phyloP scores from a whole-genome alignment of 768 basidiomycete species.

The Cystofilobasidium bisporidii region DNA sequence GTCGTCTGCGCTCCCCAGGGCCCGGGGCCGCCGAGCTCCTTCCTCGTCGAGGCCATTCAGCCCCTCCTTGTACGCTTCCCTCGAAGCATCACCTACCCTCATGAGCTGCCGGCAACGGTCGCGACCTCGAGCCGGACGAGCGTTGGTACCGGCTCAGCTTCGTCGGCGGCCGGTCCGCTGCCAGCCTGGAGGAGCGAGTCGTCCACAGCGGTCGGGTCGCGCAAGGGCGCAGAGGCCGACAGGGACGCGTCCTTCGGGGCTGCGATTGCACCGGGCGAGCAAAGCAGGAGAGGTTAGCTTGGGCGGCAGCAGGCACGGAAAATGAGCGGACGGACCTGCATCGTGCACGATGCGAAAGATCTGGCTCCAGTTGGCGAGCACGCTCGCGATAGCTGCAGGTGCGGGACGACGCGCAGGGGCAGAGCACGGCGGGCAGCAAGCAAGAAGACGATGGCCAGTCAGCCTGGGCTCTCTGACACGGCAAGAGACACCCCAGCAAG shows the following conservation, averaged over 20 bases:
- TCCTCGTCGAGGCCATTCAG: too few species aligned
- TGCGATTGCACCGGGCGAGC: background rate
- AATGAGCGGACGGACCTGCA: background rate
- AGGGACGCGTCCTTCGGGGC: background rate
- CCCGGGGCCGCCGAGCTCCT: too few species aligned
- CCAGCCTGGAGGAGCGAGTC: background rate
- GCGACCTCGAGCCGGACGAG: constrained; percentile 5
- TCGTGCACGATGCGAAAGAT: constrained; percentile 6
- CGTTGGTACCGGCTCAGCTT: background rate
- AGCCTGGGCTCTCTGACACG: background rate
- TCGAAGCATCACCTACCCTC: too few species aligned
- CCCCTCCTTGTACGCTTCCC: too few species aligned
- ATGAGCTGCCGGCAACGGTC: constrained; percentile 1
- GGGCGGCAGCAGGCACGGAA: too few species aligned
- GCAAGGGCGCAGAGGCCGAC: background rate
- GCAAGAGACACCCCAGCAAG: too few species aligned
- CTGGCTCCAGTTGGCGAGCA: background rate
- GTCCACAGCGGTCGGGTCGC: background rate
- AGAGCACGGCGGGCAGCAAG: background rate
- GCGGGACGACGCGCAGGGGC: background rate
- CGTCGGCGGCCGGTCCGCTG: background rate
- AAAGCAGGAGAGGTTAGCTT: background rate
- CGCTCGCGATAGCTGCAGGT: constrained; percentile 1
- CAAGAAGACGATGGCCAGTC: too few species aligned
- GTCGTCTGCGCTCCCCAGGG: too few species aligned